Evolutionary conservation across 192 early-diverging fungal species (phyloP).

Genomic region (Fimicolochytrium jonesii): DNA sequence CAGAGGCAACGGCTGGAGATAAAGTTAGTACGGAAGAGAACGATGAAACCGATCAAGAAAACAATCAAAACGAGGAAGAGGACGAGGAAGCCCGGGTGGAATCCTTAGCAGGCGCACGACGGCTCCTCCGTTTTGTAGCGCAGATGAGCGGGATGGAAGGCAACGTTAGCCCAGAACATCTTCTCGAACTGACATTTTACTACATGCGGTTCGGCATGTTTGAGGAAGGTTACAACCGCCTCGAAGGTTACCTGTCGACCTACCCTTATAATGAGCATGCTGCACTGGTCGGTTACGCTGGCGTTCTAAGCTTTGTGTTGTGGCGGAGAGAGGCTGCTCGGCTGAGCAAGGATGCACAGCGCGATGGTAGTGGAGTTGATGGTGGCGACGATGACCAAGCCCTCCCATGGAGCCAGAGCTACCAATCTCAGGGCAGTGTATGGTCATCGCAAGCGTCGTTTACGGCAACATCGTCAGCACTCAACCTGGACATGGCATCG

Average conservation of each 20-base stretch:
- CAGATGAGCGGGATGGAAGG: conserved; percentile 16
- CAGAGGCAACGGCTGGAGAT: too few relatives aligned
- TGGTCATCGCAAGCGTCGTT: not conserved
- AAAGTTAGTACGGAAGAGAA: too few relatives aligned
- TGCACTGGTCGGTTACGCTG: conserved; percentile 19
- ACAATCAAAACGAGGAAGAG: too few relatives aligned
- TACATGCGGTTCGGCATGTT: conserved; percentile 22
- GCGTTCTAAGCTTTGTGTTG: conserved; percentile 16
- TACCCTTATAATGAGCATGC: conserved; percentile 27
- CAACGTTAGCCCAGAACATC: not conserved
- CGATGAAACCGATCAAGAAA: too few relatives aligned
- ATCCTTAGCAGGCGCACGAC: not conserved
- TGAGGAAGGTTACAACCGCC: conserved; percentile 12
- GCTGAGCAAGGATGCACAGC: not conserved
- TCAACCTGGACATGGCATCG: not conserved
- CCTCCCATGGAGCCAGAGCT: not conserved
- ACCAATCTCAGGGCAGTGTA: not conserved
- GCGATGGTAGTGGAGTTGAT: not conserved
- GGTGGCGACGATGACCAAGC: not conserved
- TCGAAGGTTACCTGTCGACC: conserved; percentile 16
- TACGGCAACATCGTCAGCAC: not conserved
- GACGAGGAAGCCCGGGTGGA: not conserved
- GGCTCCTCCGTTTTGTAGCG: conserved; percentile 12
- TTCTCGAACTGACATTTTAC: conserved; percentile 20
- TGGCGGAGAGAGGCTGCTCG: conserved; percentile 15